A percentile compares a stretch with the other conserved stretches of the same genome.
Conservation (phyloP, 169 alveolate genomes). For the Plasmodium gallinaceum region DNA sequence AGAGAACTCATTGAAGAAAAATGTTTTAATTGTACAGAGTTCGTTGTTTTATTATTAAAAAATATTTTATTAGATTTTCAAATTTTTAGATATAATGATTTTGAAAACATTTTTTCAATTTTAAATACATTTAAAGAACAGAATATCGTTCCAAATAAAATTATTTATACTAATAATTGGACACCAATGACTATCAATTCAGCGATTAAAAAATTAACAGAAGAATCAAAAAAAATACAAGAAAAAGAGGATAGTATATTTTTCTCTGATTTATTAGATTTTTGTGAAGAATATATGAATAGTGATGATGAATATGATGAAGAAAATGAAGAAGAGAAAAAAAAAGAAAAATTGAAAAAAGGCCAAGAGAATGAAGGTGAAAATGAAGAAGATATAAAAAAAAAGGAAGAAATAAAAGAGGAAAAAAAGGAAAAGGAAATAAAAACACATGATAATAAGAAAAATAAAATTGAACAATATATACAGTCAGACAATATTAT, state of each 20-base stretch:
- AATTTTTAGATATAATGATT: constrained; percentile 54
- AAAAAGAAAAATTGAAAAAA: background rate
- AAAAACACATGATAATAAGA: background rate
- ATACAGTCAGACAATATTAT: no score
- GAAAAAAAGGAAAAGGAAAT: background rate
- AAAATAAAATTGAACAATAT: background rate
- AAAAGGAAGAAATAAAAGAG: background rate
- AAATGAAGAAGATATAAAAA: background rate
- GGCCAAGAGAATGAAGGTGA: background rate
- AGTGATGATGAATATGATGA: constrained; percentile 32
- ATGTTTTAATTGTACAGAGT: constrained; percentile 2
- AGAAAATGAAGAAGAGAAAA: constrained; percentile 4
- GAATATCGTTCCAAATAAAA: constrained; percentile 10
- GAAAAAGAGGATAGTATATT: constrained; percentile 21
- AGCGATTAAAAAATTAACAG: constrained; percentile 54
- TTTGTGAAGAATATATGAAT: constrained; percentile 53
- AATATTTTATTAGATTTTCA: constrained; percentile 69
- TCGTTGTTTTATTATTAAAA: constrained; percentile 27
- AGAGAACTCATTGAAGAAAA: constrained; percentile 10
- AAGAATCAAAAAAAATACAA: constrained; percentile 38
- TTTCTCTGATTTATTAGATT: constrained; percentile 38
- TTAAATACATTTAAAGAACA: constrained; percentile 33
- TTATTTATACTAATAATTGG: constrained; percentile 5
- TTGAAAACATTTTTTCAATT: constrained; percentile 52
- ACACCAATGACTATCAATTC: constrained; percentile 11